Percentiles rank a stretch among this genome's conserved stretches.
phyloP scores from a whole-genome alignment of 1,284 basidiomycete species.

The Ganoderma sinense region DNA sequence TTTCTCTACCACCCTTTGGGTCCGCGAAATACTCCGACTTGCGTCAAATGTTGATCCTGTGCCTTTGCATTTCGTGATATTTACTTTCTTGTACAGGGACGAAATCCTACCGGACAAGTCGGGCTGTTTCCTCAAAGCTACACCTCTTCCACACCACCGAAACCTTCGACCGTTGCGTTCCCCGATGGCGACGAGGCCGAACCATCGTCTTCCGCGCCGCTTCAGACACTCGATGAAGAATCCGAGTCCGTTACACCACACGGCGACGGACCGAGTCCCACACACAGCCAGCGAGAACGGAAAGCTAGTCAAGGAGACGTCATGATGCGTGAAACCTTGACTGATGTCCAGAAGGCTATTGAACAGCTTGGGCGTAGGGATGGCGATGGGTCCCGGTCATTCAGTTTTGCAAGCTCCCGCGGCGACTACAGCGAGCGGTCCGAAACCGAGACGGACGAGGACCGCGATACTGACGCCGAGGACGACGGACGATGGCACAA shows the following conservation, averaged over 20 bases:
- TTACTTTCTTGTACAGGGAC: conserved; percentile 66
- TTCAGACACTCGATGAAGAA: conserved; percentile 55
- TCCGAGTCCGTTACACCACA: conserved; percentile 45
- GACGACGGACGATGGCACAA: conserved; percentile 69
- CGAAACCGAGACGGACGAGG: conserved; percentile 62
- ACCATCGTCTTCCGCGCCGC: conserved; percentile 31
- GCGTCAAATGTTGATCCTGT: too few species aligned
- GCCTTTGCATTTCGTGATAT: conserved; percentile 4
- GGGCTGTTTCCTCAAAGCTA: conserved; percentile 95
- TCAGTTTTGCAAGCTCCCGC: conserved; percentile 73
- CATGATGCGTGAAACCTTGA: conserved; percentile 87
- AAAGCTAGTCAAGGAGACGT: conserved; percentile 50
- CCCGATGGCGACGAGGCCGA: conserved; percentile 19
- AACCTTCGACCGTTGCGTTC: conserved; percentile 38
- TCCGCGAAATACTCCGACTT: too few species aligned
- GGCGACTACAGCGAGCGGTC: conserved; percentile 60
- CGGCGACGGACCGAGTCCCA: conserved; percentile 37
- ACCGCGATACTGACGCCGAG: conserved; percentile 50
- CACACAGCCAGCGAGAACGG: conserved; percentile 35
- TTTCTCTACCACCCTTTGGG: too few species aligned
- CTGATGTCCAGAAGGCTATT: conserved; percentile 88
- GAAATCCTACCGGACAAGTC: conserved; percentile 81
- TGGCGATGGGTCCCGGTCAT: conserved; percentile 67
- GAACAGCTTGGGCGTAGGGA: conserved; percentile 71
- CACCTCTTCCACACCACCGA: conserved; percentile 70